phyloP scores from a whole-genome alignment of 441 rosid genomes.

The Jatropha podagrica region DNA sequence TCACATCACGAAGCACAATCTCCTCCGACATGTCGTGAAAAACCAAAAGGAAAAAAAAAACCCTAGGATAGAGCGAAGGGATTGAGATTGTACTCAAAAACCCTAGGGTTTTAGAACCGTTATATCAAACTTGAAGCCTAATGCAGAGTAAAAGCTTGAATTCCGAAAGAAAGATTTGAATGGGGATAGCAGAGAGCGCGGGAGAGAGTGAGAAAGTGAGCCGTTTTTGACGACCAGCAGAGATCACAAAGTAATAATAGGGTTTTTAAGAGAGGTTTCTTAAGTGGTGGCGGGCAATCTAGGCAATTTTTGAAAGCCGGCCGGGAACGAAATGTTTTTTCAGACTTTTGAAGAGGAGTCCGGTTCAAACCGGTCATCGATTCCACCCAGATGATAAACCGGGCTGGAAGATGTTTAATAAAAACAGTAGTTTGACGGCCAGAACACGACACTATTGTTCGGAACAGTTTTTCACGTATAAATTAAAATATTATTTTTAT shows the following conservation, averaged over 20 bases:
- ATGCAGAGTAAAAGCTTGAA: not conserved
- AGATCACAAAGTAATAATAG: not conserved
- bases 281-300: conserved; percentile 40
- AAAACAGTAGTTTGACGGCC: no score
- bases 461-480: no score
- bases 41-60: conserved; percentile 1
- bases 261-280: conserved; percentile 21
- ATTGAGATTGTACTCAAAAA: conserved; percentile 14
- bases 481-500: no score
- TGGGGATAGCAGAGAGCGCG: not conserved
- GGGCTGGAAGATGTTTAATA: no score
- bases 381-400: no score
- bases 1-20: conserved; percentile 79
- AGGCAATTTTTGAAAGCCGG: conserved; percentile 10
- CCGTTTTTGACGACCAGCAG: not conserved
- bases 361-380: not conserved
- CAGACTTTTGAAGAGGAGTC: not conserved
- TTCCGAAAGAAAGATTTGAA: not conserved
- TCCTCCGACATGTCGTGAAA: conserved; percentile 66
- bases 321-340: not conserved
- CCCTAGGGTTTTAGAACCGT: conserved; percentile 18
- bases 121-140: conserved; percentile 26
- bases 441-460: no score
- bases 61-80: conserved; percentile 19
- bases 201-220: not conserved